Base-by-base conservation (phyloP, 495 filamentous ascomycete genomes). In the Hypomontagnella submonticulosa region DNA sequence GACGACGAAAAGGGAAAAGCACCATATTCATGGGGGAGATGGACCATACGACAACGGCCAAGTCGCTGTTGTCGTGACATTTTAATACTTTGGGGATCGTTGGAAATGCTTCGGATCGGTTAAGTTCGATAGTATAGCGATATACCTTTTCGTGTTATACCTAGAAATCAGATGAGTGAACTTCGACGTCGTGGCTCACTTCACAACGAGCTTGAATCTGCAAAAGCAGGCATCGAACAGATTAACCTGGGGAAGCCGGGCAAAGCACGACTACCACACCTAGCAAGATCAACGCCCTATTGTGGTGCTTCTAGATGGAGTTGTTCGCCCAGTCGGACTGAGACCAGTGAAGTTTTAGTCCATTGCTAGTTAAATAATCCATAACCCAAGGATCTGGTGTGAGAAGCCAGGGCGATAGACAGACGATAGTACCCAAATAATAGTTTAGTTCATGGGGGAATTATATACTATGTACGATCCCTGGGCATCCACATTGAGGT, bases 1-100 rank as follows among this genome's bases (percentile, higher is more conserved):
- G 20, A 47, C n/a, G 34, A 65, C 66, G 12, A 70, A 66, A 70
- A 30, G 47, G 66, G 66, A 65, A 70, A 61, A 53, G 66, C 41
- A 60, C 56, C 44, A 12, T 57, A 69, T 63, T 44, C 30, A 27
- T 56, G 20, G n/a, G n/a, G n/a, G n/a, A n/a, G n/a, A 70, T 38
- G 51, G 27, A n/a, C 66, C 66, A 70, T 66, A 70, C 66, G 52
- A 30, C 32, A 57, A 44, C 57, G 61, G 56, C 56, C 61, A 70
- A 66, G 66, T 70, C 34, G 57, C 52, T 57, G 19, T 58, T 50
- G 34, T 36, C 12, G 50, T 48, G 12, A 50, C 34, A 11, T 15
- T 27, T 44, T 57, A 27, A 5, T 18, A 10, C 15, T 43, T n/a
- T 12, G 40, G 15, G 32, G 61, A 41, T 65, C 52, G 51, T 61